Evolutionary conservation across 495 filamentous ascomycete genomes (phyloP), one percentile per base, ranked within the genome.

Genomic region (Penicillium bialowiezense): DNA sequence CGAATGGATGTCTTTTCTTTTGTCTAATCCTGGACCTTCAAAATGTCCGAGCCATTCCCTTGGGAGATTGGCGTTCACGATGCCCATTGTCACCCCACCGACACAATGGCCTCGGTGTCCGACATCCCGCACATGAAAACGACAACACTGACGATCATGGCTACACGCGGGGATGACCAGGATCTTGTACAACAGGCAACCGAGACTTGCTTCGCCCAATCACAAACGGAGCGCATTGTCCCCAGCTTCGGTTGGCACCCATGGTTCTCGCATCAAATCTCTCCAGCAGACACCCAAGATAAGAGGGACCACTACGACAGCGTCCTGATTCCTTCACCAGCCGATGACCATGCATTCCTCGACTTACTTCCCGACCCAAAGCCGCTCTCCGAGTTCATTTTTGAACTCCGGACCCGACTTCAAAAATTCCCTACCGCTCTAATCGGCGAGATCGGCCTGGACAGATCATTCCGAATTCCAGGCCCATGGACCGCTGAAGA

Each of bases 221-320:
- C 54, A 53, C 60, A 55, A 33, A 15, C 43, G 24, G 52, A 56
- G 9, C 61, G 54, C 13, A 59, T 96, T 10, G 51, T 97, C 1
- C 92, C 93, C 0, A 85, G 84, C 23, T 98, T 96, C 70, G 93
- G 93, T n/a, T 96, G 92, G 90, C 93, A 98, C 65, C 95, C 95
- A 1, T 98, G 93, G 93, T 98, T 97, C 68, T 93, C 92, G 1
- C 78, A 98, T 62, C 87, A 95, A 52, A 79, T 96, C 46, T 81
- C 23, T 26, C 23, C 23, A 26, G 3, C 23, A 26, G 86, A 90
- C 67, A 76, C 40, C 56, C 59, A 38, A 57, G 64, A 2, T 43
- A 52, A 91, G 70, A 65, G 74, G 48, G 64, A 66, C 1, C 91
- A 97, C 61, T 97, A 97, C 64, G 70, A 69, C 34, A 63, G 67